These are phyloP conservation scores for Metarhizium humberi DNA, from an alignment of 2,329 filamentous ascomycete genomes.

Conservation along the genomic window DNA sequence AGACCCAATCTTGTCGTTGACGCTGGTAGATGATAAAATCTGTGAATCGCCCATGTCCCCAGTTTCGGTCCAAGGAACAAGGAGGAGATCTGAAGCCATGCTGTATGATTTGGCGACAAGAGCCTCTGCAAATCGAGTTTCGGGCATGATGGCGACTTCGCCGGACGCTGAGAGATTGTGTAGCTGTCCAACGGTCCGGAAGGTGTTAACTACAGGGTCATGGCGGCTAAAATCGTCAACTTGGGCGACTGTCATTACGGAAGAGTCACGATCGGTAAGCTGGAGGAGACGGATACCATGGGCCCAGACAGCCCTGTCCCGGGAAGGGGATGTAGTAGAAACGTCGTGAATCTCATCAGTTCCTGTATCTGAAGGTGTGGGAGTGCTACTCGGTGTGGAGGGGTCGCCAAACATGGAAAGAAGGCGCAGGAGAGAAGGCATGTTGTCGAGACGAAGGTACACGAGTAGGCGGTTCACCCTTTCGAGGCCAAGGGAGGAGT, in stretches of 20 bases:
- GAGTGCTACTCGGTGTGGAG: constrained; percentile 12
- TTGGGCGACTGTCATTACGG: constrained; percentile 89
- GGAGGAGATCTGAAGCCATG: constrained; percentile 60
- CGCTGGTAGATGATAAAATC: constrained; percentile 14
- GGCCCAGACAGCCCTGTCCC: constrained; percentile 43
- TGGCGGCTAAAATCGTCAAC: constrained; percentile 60
- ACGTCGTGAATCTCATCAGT: constrained; percentile 10
- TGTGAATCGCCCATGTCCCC: constrained; percentile 59
- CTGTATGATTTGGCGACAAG: constrained; percentile 62
- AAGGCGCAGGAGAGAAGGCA: constrained; percentile 73
- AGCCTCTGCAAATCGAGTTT: constrained; percentile 69
- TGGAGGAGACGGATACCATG: constrained; percentile 82
- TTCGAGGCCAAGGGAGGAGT: constrained; percentile 1
- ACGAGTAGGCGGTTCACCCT: constrained; percentile 59
- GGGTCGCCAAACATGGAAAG: constrained; percentile 64
- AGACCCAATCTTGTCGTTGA: constrained; percentile 29
- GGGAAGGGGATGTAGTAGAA: background rate
- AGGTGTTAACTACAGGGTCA: constrained; percentile 86
- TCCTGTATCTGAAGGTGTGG: constrained; percentile 2
- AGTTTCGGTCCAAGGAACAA: constrained; percentile 85
- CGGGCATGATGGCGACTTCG: constrained; percentile 69
- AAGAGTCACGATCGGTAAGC: constrained; percentile 84
- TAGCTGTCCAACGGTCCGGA: constrained; percentile 78
- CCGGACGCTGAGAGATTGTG: constrained; percentile 77
- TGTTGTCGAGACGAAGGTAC: constrained; percentile 75